Conservation (phyloP, 345 rosid genomes). For the Eucalyptus guilfoylei region DNA sequence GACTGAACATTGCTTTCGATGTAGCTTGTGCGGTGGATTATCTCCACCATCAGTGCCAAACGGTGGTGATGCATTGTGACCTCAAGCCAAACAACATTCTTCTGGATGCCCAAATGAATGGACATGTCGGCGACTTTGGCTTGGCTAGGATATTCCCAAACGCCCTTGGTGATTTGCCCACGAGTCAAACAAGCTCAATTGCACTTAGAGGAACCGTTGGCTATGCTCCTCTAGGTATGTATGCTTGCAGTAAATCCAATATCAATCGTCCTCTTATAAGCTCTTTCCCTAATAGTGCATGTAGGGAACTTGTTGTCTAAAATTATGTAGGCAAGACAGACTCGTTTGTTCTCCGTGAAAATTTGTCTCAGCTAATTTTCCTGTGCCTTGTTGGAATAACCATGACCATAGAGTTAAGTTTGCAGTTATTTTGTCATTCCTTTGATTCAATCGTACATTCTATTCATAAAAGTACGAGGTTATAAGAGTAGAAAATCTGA, state of each 20-base stretch:
- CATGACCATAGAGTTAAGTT: no score
- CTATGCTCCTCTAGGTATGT: neutral
- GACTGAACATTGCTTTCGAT: neutral
- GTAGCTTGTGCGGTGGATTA: neutral
- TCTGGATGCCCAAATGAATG: neutral
- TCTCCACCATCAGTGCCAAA: neutral
- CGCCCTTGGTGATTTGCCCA: rapidly evolving
- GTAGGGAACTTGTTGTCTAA: no score
- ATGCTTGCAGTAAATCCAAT: no score
- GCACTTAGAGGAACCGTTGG: neutral
- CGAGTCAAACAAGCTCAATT: neutral
- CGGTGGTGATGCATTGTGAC: constrained; percentile 2
- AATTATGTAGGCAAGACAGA: no score
- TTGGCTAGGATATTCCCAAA: neutral
- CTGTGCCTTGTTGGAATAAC: rapidly evolving
- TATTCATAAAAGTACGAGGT: no score
- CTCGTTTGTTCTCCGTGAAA: no score
- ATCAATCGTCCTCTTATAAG: no score
- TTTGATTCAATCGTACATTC: no score
- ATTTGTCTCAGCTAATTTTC: no score
- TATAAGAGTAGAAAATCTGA: no score
- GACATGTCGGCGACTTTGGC: neutral
- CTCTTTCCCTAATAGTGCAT: no score
- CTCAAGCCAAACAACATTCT: constrained; percentile 7
- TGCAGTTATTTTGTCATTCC: no score